A percentile compares a stretch with the other conserved stretches of the same genome.
Conservation (phyloP, 1,139 yeast genomes). For the Saccharomycopsis hybrid region DNA sequence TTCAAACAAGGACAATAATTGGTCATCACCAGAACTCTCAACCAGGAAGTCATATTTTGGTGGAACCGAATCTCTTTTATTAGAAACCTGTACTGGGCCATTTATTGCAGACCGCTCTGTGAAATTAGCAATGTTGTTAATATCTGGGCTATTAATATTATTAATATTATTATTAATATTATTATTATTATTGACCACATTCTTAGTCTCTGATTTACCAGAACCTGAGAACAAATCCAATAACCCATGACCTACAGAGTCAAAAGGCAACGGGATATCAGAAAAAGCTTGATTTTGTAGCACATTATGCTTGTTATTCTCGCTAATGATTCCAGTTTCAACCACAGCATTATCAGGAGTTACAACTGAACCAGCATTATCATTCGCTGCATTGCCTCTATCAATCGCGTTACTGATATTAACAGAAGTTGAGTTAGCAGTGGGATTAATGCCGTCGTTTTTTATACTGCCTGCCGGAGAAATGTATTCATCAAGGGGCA, state of each 20-base stretch:
- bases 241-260: conserved; percentile 15
- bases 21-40: background rate
- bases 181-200: background rate
- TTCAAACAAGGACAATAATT: background rate
- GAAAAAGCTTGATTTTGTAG: background rate
- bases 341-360: background rate
- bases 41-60: background rate
- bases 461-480: conserved; percentile 2
- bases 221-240: conserved; percentile 13
- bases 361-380: background rate
- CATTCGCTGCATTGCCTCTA: background rate
- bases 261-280: conserved; percentile 6
- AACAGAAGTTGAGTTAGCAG: background rate
- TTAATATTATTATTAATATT: background rate
- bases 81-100: background rate
- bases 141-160: background rate
- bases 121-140: background rate
- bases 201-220: background rate
- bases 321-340: background rate
- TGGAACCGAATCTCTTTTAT: background rate
- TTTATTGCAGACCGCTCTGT: no score
- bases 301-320: background rate
- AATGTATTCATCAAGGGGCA: conserved; percentile 19
- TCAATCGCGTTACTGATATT: conserved; percentile 1
- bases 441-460: background rate